Evolutionary conservation across 2,329 filamentous ascomycete species (phyloP).

Genomic region (Talaromyces amestolkiae): DNA sequence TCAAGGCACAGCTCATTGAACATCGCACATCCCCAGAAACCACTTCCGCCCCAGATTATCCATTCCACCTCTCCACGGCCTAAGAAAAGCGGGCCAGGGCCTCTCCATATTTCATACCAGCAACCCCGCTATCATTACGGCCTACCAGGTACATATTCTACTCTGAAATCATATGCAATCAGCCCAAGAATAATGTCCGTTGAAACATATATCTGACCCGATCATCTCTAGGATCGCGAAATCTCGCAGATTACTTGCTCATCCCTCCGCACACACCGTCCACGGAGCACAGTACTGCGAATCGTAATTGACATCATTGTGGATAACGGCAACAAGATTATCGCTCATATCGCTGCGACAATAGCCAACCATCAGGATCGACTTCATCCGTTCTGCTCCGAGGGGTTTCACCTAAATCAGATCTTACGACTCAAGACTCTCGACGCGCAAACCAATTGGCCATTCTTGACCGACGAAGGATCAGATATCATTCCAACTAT

Average conservation of each 20-base stretch:
- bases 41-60: neutral
- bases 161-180: neutral
- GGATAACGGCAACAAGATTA: neutral
- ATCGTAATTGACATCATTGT: constrained; percentile 16
- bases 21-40: neutral
- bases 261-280: neutral
- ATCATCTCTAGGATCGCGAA: neutral
- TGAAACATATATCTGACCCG: neutral
- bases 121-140: constrained; percentile 10
- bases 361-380: neutral
- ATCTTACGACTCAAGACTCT: neutral
- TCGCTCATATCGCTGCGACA: neutral
- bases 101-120: neutral
- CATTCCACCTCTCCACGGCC: neutral
- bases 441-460: neutral
- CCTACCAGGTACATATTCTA: neutral
- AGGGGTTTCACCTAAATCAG: neutral
- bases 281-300: neutral
- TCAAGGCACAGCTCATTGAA: neutral
- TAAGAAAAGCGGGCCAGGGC: constrained; percentile 13
- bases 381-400: constrained; percentile 11
- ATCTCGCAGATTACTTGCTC: neutral
- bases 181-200: neutral
- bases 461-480: neutral
- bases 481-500: neutral